Evolutionary conservation across 2,329 filamentous ascomycete species (phyloP), one percentile per base, ranked within the genome.

Genomic region (Stagonosporopsis chrysanthemi): DNA sequence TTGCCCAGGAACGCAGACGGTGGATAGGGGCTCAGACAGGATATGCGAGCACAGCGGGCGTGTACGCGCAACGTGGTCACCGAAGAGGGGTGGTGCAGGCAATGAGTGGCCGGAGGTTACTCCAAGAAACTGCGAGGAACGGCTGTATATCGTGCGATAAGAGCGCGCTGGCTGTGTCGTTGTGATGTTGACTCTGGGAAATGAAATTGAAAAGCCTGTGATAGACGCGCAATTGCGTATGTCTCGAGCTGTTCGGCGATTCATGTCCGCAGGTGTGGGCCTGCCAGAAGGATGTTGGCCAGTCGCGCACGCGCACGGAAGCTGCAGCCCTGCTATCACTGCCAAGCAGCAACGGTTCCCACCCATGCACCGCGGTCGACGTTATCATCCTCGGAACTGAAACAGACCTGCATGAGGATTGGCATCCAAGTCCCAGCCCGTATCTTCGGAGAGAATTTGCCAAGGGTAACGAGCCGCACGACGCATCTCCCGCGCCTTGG

Each of bases 91-190:
- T 61, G 49, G 63, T 45, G 59, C 52, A 61, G 57, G 62, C 66
- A 67, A 68, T 61, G 65, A 71, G 61, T 60, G 62, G 53, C 48
- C 49, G 61, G 60, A 63, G 55, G 53, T 56, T 50, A 46, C 59
- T 50, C 61, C 43, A 56, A 52, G 48, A 29, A 8, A 41, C 52
- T 55, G 52, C 45, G 54, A 57, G 35, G 49, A 43, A 56, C 35
- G 44, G 49, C n/a, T 3, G 60, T 39, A 50, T 29, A 17, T 29
- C 40, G 56, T 55, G 40, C 41, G 51, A 48, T 53, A 49, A 40
- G 44, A 24, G 46, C 49, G 26, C 43, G 22, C 38, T 23, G 33
- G 31, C 23, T 26, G 43, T 52, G 48, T 33, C 19, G 38, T 49
- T 48, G 38, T 44, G 44, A 9, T 52, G 39, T 52, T 40, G 44